phyloP scores from a whole-genome alignment of 805 yeast species.

The Ascoidea tarda region DNA sequence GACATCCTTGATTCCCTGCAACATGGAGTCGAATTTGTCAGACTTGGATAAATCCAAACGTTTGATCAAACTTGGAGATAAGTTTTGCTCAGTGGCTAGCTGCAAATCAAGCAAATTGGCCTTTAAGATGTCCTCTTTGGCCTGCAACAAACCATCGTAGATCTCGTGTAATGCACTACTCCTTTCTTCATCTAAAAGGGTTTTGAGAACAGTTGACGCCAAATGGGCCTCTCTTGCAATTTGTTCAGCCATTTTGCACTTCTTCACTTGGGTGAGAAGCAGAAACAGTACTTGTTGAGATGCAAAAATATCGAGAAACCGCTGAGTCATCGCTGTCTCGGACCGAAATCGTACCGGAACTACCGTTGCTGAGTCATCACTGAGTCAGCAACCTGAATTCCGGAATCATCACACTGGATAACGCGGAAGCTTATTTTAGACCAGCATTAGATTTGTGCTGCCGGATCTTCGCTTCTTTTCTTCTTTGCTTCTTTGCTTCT shows the following conservation, averaged over 20 bases:
- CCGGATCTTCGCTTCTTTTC: no score
- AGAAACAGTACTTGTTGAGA: no score
- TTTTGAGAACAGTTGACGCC: slow-evolving; percentile 77
- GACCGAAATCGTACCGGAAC: no score
- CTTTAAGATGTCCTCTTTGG: slow-evolving; percentile 46
- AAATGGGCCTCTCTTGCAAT: slow-evolving; percentile 70
- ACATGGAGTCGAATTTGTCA: slow-evolving; percentile 87
- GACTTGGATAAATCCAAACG: slow-evolving; percentile 71
- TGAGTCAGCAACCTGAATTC: no score
- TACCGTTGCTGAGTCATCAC: no score
- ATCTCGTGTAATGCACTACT: slow-evolving; percentile 60
- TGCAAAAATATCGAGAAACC: no score
- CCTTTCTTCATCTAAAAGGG: slow-evolving; percentile 59
- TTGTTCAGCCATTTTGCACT: slow-evolving; percentile 32
- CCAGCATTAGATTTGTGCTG: no score
- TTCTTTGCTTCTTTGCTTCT: no score
- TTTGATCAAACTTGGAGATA: slow-evolving; percentile 63
- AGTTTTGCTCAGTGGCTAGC: slow-evolving; percentile 43
- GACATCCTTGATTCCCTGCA: slow-evolving; percentile 88
- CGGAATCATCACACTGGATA: no score
- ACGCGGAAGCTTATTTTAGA: no score
- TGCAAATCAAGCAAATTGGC: slow-evolving; percentile 72
- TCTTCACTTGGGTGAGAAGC: no score
- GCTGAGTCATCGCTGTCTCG: no score
- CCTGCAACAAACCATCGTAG: slow-evolving; percentile 47